Evolutionary conservation across 306 rosid genomes (phyloP), one percentile per base, ranked within the genome.

Genomic region (Fragaria ananassa): DNA sequence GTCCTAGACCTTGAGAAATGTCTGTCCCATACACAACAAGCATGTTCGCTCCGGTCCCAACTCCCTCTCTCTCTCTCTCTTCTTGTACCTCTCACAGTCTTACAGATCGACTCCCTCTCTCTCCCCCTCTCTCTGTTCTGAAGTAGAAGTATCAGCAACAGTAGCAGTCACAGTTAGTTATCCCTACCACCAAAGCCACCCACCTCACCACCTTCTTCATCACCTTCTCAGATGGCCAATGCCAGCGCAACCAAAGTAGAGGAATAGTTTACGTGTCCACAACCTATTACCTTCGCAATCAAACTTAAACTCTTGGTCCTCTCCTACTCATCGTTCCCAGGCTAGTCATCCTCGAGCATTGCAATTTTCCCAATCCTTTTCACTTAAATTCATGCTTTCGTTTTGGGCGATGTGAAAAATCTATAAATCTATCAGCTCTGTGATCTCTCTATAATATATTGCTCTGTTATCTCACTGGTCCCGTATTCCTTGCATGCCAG

Each of bases 21-120:
- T 83, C 68, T 83, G 85, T 75, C 81, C 81, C 85, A 84, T 81
- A 83, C 86, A 85, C 77, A 77, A 77, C 90, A 86, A 72, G 87
- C 72, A 78, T 60, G 42, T 60, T 63, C 76, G 54, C 68, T 76
- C 73, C 60, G 86, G 78, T 76, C 80, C 84, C 82, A 75, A 58
- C 45, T 23, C 15, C 29, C 3, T 13, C 66, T 27, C 1, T 5
- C 66, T 27, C 37, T 60, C 54, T 4, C 53, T 54, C 58, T 10
- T 57, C 18, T 58, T 41, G 10, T 1, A 41, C 10, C 10, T 41
- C 10, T 3, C 29, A 74, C 19, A 37, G 41, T 35, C 60, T 47
- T 46, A 25, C 9, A 44, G 57, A 23, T n/a, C 60, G 12, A 17
- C 12, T 21, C 61, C 9, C 29, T 56, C 61, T 6, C 44, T 1